Percentiles rank a stretch among this genome's conserved stretches.
phyloP scores from a whole-genome alignment of 176 grass and related monocot species.

The Cymbopogon citratus region DNA sequence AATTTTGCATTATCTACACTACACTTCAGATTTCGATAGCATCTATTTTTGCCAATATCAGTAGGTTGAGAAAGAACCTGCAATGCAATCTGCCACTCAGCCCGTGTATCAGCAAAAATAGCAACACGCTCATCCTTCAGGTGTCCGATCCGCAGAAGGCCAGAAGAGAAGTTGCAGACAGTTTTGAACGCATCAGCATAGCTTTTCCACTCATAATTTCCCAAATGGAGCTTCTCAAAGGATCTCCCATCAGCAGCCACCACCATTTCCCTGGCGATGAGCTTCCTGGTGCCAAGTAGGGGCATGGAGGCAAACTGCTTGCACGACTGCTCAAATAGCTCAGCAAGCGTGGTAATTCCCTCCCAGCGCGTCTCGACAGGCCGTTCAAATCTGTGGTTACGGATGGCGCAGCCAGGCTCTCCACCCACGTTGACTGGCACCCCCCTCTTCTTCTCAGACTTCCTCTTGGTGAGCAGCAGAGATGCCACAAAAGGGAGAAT shows the following conservation, averaged over 20 bases:
- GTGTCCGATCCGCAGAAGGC: slow-evolving; percentile 68
- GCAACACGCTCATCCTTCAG: slow-evolving; percentile 55
- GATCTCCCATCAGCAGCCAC: slow-evolving; percentile 53
- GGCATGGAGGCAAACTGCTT: slow-evolving; percentile 57
- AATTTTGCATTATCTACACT: not conserved
- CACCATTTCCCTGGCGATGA: slow-evolving; percentile 58
- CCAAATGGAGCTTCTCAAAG: slow-evolving; percentile 92
- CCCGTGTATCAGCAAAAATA: slow-evolving; percentile 84
- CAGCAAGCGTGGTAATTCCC: slow-evolving; percentile 69
- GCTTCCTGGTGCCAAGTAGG: slow-evolving; percentile 70
- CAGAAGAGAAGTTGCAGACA: slow-evolving; percentile 73
- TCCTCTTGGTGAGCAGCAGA: slow-evolving; percentile 50
- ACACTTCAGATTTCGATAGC: not conserved
- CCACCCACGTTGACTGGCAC: slow-evolving; percentile 52
- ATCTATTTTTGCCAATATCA: not conserved
- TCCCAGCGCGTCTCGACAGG: slow-evolving; percentile 70
- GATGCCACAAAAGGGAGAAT: slow-evolving; percentile 54
- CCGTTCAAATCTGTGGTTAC: slow-evolving; percentile 51
- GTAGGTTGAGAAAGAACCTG: slow-evolving; percentile 49
- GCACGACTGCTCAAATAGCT: slow-evolving; percentile 81
- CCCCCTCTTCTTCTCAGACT: slow-evolving; percentile 61
- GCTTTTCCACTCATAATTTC: slow-evolving; percentile 76
- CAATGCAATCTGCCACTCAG: slow-evolving; percentile 91
- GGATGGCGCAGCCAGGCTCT: slow-evolving; percentile 54
- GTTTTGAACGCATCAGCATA: slow-evolving; percentile 71